Evolutionary conservation across 352 stramenopile genomes (phyloP).

Genomic region (Pythium brachiatum): DNA sequence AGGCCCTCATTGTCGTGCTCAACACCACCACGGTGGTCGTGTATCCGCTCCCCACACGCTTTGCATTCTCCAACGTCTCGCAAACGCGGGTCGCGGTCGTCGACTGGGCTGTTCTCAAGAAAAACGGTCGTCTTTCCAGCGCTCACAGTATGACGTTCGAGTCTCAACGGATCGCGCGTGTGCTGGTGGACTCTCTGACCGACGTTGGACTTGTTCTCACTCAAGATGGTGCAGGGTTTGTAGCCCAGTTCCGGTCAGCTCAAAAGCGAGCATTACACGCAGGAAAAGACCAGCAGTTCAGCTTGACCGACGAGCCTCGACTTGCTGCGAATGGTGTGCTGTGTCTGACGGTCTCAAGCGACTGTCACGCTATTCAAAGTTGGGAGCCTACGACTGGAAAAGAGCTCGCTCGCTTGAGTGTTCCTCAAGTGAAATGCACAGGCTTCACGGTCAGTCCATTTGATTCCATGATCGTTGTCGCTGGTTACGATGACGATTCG

Average conservation of each 20-base stretch:
- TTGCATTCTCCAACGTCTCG: constrained; percentile 21
- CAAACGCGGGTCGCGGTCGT: constrained; percentile 31
- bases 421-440: constrained; percentile 27
- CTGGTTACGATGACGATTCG: constrained; percentile 45
- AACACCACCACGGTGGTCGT: constrained; percentile 31
- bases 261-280: constrained; percentile 6
- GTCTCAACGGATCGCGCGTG: constrained; percentile 11
- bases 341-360: constrained; percentile 30
- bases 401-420: constrained; percentile 42
- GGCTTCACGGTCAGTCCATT: constrained; percentile 36
- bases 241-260: constrained; percentile 33
- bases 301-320: neutral
- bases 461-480: constrained; percentile 27
- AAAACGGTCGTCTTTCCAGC: constrained; percentile 36
- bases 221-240: constrained; percentile 27
- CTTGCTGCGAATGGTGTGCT: constrained; percentile 30
- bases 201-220: constrained; percentile 37
- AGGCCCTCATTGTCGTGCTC: constrained; percentile 19
- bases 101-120: constrained; percentile 34
- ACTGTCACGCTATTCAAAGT: constrained; percentile 32
- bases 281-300: neutral
- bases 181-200: constrained; percentile 43
- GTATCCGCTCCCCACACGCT: constrained; percentile 37
- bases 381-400: constrained; percentile 39
- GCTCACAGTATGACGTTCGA: constrained; percentile 29